phyloP scores from a whole-genome alignment of 345 rosid species.

The Citrus unshiu region DNA sequence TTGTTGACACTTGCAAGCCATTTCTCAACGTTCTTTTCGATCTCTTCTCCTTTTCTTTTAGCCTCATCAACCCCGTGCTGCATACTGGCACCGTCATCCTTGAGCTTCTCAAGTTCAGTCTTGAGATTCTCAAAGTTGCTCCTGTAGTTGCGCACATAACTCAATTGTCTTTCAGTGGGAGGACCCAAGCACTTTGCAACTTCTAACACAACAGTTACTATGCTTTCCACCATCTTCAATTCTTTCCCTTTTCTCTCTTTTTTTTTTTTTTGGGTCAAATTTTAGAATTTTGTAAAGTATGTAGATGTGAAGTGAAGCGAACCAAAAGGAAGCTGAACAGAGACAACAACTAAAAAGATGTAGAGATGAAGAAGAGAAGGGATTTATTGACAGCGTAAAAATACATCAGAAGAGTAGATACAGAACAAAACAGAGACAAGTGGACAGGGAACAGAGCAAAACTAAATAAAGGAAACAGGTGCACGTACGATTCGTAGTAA shows the following conservation, averaged over 20 bases:
- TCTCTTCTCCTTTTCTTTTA: neutral
- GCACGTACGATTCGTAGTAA: no score
- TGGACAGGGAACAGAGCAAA: no score
- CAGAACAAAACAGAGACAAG: no score
- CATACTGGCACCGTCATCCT: neutral
- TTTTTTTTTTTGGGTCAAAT: neutral
- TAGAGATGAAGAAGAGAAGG: no score
- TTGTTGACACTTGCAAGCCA: neutral
- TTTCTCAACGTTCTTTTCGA: neutral
- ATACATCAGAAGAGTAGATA: no score
- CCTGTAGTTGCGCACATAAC: neutral
- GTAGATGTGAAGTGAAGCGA: neutral
- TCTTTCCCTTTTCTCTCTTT: neutral
- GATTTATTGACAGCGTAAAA: no score
- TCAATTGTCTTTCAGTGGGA: neutral
- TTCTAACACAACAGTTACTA: neutral
- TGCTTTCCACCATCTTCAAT: neutral
- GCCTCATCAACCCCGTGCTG: conserved; percentile 1
- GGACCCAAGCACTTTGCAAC: neutral
- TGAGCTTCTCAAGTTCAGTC: neutral
- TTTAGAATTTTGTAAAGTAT: neutral
- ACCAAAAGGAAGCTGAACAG: neutral
- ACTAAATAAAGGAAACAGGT: no score
- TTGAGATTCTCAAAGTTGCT: conserved; percentile 5
- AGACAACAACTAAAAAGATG: no score